phyloP scores from a whole-genome alignment of 768 basidiomycete genomes.

The Lepiota brunneoincarnata region DNA sequence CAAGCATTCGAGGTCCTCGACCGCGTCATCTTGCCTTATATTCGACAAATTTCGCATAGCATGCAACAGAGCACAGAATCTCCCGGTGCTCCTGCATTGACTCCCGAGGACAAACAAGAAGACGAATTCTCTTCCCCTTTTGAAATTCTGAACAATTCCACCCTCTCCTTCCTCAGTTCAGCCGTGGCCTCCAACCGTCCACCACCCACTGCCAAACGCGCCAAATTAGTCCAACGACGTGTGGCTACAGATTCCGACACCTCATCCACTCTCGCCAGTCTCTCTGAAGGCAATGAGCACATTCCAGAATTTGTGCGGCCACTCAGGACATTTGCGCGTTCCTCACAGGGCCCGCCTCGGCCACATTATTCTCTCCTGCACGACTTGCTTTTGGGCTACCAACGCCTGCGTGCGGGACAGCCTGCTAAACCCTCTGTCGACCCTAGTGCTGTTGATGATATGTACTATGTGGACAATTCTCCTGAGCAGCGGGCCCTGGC shows the following conservation, averaged over 20 bases:
- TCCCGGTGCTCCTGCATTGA: background rate
- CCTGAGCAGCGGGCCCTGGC: background rate
- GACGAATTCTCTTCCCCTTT: background rate
- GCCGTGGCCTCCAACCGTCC: background rate
- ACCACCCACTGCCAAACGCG: background rate
- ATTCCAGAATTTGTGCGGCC: slow-evolving; percentile 7
- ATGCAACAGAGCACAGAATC: background rate
- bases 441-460: background rate
- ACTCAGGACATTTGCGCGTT: background rate
- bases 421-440: background rate
- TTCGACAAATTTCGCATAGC: slow-evolving; percentile 1
- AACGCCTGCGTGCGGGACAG: slow-evolving; percentile 8
- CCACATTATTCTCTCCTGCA: slow-evolving; percentile 2
- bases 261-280: background rate
- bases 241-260: background rate
- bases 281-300: background rate
- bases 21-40: slow-evolving; percentile 64
- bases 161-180: background rate
- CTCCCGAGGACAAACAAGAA: background rate
- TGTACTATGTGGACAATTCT: background rate
- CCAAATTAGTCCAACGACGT: background rate
- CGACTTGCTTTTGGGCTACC: slow-evolving; percentile 4
- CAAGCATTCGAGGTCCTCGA: slow-evolving; percentile 84
- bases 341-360: background rate
- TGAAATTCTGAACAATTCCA: slow-evolving; percentile 6